phyloP scores from a whole-genome alignment of 192 early-diverging fungal species.

The Gaertneriomyces sp. region DNA sequence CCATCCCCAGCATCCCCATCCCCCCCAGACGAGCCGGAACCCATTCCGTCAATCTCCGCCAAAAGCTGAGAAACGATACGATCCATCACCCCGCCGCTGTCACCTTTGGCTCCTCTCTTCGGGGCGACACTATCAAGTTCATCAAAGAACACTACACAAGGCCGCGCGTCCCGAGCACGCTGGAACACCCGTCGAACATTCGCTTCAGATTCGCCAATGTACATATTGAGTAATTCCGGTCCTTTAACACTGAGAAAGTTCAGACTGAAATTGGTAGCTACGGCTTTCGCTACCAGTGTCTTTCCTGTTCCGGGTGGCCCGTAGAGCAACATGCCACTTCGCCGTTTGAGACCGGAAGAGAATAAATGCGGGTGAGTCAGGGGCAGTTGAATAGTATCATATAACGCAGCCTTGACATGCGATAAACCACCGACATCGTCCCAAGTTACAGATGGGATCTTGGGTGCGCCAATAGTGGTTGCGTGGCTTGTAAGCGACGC shows the following conservation, averaged over 20 bases:
- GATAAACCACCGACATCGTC: slow-evolving; percentile 96
- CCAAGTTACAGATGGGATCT: slow-evolving; percentile 97
- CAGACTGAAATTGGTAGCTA: slow-evolving; percentile 94
- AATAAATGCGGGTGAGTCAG: slow-evolving; percentile 95
- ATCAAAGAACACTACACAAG: slow-evolving; percentile 99
- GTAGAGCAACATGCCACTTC: slow-evolving; percentile 88
- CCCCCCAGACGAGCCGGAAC: background rate
- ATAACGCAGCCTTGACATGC: slow-evolving; percentile 86
- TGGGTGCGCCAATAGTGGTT: slow-evolving; percentile 91
- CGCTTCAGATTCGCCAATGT: slow-evolving; percentile 98
- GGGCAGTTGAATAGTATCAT: slow-evolving; percentile 95
- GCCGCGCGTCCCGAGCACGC: slow-evolving; percentile 90
- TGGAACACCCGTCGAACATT: slow-evolving; percentile 97
- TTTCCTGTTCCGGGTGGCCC: slow-evolving; percentile 99
- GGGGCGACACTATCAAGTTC: slow-evolving; percentile 98
- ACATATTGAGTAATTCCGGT: slow-evolving; percentile 97
- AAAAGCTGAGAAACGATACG: slow-evolving; percentile 95
- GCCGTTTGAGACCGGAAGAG: slow-evolving; percentile 87
- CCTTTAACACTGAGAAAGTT: slow-evolving; percentile 99
- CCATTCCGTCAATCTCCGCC: slow-evolving; percentile 94
- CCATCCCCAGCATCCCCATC: slow-evolving; percentile 8
- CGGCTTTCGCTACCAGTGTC: slow-evolving; percentile 96
- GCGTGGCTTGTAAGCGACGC: slow-evolving; percentile 78
- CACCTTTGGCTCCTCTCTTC: slow-evolving; percentile 95
- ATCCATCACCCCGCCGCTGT: slow-evolving; percentile 99